These are phyloP conservation scores for Coemansia sp. DNA, from an alignment of 192 early-diverging fungal genomes.

Conservation along the genomic window DNA sequence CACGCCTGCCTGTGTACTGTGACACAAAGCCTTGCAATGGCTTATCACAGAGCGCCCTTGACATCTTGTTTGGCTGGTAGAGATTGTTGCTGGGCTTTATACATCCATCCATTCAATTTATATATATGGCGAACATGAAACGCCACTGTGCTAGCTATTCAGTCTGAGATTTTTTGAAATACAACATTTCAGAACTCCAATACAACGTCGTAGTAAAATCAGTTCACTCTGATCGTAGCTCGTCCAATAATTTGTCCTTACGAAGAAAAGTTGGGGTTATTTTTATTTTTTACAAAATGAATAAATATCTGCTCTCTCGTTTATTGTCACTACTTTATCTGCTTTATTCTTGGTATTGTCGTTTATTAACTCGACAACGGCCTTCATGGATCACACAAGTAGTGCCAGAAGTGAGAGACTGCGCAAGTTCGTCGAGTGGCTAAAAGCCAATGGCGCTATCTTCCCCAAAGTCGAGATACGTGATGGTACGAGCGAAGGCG, in stretches of 20 bases:
- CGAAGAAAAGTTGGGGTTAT: too few relatives aligned
- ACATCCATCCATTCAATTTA: too few relatives aligned
- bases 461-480: slow-evolving; percentile 41
- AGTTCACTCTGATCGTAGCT: too few relatives aligned
- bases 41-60: too few relatives aligned
- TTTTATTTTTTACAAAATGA: background rate
- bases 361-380: background rate
- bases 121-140: too few relatives aligned
- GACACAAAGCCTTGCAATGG: too few relatives aligned
- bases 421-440: slow-evolving; percentile 40
- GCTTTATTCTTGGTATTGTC: background rate
- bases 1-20: too few relatives aligned
- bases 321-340: background rate
- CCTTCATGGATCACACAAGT: background rate
- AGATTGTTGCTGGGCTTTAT: too few relatives aligned
- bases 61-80: too few relatives aligned
- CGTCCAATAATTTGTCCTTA: too few relatives aligned
- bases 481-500: slow-evolving; percentile 24
- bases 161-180: too few relatives aligned
- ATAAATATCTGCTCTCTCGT: background rate
- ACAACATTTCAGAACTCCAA: background rate
- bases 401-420: slow-evolving; percentile 10
- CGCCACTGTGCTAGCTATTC: too few relatives aligned
- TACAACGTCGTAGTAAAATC: background rate
- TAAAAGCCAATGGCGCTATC: slow-evolving; percentile 46